Evolutionary conservation across 495 filamentous ascomycete species (phyloP).

Genomic region (Annulohypoxylon bovei): DNA sequence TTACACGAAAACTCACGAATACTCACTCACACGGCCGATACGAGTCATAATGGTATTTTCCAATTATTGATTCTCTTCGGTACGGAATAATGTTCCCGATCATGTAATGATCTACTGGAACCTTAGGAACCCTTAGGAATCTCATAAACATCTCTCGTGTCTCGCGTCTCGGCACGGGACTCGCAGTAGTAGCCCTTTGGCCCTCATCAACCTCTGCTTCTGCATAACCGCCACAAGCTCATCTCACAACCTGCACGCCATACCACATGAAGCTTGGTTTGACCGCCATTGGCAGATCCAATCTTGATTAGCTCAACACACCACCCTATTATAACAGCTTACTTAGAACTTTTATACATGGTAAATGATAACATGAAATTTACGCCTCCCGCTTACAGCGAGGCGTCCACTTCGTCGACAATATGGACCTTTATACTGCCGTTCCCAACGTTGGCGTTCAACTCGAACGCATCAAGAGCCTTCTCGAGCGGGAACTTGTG

Average conservation of each 20-base stretch:
- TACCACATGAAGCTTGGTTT: slow-evolving; percentile 4
- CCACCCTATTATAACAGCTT: slow-evolving; percentile 15
- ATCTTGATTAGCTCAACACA: slow-evolving; percentile 5
- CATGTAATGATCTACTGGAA: slow-evolving; percentile 12
- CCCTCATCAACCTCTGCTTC: slow-evolving; percentile 21
- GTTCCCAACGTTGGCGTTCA: slow-evolving; percentile 58
- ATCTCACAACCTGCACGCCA: neutral
- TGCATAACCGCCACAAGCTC: slow-evolving; percentile 16
- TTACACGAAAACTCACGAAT: slow-evolving; percentile 27
- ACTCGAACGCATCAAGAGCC: slow-evolving; percentile 64
- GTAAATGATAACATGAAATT: neutral
- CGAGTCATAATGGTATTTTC: slow-evolving; percentile 18
- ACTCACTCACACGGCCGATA: slow-evolving; percentile 37
- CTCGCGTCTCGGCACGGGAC: slow-evolving; percentile 11
- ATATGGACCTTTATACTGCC: slow-evolving; percentile 70
- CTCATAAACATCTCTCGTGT: neutral
- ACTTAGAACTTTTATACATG: slow-evolving; percentile 30
- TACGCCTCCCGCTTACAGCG: slow-evolving; percentile 17
- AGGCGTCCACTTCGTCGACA: slow-evolving; percentile 59
- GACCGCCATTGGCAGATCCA: neutral
- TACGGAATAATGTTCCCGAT: slow-evolving; percentile 22
- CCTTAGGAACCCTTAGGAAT: neutral
- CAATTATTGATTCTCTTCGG: slow-evolving; percentile 9
- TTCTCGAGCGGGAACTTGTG: slow-evolving; percentile 66
- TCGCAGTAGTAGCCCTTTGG: neutral